phyloP scores from a whole-genome alignment of 2,329 filamentous ascomycete species.

The Neoarthrinium moseri region DNA sequence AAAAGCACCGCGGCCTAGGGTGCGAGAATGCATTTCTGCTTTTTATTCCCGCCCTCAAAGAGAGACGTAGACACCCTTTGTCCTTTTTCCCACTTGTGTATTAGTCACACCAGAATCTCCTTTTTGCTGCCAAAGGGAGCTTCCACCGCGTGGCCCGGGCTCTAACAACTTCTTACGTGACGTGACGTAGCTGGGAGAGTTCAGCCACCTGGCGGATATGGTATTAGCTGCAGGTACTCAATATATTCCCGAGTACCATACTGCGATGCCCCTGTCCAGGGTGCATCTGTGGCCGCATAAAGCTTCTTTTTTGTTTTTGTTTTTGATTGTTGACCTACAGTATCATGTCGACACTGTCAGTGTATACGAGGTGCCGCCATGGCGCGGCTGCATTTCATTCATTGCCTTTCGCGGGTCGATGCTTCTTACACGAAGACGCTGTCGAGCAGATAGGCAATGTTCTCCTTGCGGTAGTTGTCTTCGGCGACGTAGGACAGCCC shows the following conservation, averaged over 20 bases:
- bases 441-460: slow-evolving; percentile 36
- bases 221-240: background rate
- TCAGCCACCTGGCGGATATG: slow-evolving; percentile 2
- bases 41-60: background rate
- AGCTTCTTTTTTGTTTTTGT: background rate
- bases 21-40: slow-evolving; percentile 2
- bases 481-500: slow-evolving; percentile 35
- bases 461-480: slow-evolving; percentile 42
- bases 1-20: background rate
- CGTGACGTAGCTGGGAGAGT: slow-evolving; percentile 2
- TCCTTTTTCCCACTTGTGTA: background rate
- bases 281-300: background rate
- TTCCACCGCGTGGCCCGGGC: background rate
- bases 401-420: background rate
- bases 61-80: background rate
- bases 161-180: background rate
- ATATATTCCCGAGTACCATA: background rate
- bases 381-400: background rate
- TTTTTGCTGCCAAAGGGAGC: background rate
- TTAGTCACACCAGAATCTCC: background rate
- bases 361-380: background rate
- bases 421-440: slow-evolving; percentile 5
- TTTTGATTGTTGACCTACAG: background rate
- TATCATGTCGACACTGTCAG: background rate
- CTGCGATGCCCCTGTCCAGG: background rate